Percentiles rank a stretch among this genome's conserved stretches.
These are phyloP conservation scores for Schwanniomyces vanrijiae DNA, from an alignment of 805 yeast species.

Conservation along the genomic window DNA sequence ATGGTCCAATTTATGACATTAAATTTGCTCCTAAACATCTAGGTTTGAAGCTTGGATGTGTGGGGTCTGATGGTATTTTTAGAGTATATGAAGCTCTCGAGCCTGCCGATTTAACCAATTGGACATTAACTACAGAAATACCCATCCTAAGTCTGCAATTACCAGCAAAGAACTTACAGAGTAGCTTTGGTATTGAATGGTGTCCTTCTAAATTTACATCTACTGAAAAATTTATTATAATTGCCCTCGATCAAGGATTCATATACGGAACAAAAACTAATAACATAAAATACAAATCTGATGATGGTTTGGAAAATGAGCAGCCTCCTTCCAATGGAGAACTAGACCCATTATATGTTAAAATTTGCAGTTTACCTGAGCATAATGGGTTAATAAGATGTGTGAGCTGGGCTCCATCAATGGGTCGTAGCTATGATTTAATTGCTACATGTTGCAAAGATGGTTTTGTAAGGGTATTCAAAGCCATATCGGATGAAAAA, in stretches of 20 bases:
- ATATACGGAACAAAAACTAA: slow-evolving; percentile 48
- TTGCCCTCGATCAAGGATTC: slow-evolving; percentile 85
- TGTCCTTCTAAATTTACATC: slow-evolving; percentile 78
- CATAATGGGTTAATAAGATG: slow-evolving; percentile 86
- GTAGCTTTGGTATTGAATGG: slow-evolving; percentile 86
- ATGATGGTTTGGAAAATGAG: slow-evolving; percentile 8
- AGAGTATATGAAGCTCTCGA: slow-evolving; percentile 86
- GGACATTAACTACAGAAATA: slow-evolving; percentile 77
- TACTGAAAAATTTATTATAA: slow-evolving; percentile 76
- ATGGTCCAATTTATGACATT: slow-evolving; percentile 88
- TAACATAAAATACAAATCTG: slow-evolving; percentile 1
- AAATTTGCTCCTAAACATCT: slow-evolving; percentile 83
- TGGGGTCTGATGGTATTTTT: slow-evolving; percentile 85
- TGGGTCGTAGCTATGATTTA: slow-evolving; percentile 85
- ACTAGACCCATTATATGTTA: slow-evolving; percentile 39
- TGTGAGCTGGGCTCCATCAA: slow-evolving; percentile 94
- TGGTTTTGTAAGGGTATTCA: slow-evolving; percentile 85
- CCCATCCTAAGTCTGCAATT: slow-evolving; percentile 60
- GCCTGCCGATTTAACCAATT: slow-evolving; percentile 80
- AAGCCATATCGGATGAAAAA: slow-evolving; percentile 50
- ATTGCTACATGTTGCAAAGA: slow-evolving; percentile 96
- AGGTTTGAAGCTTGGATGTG: slow-evolving; percentile 79
- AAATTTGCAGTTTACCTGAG: slow-evolving; percentile 70
- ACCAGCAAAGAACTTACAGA: slow-evolving; percentile 79
- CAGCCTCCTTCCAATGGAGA: slow-evolving; percentile 9